phyloP scores from a whole-genome alignment of 139 green algal species.

The Tetratostichococcus sp. region DNA sequence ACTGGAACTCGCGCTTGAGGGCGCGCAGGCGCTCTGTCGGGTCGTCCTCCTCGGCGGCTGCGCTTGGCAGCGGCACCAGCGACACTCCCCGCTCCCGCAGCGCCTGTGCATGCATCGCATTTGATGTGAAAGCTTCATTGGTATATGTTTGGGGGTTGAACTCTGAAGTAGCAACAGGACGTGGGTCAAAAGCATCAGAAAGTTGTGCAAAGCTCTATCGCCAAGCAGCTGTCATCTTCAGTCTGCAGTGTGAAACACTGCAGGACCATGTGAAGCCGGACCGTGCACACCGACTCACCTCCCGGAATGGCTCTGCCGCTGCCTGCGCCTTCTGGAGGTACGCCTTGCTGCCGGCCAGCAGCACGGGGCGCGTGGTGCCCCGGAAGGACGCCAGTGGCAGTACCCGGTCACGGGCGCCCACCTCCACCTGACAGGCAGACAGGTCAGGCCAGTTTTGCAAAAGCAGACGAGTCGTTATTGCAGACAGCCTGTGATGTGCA shows the following conservation, averaged over 20 bases:
- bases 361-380: slow-evolving; percentile 66
- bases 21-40: slow-evolving; percentile 46
- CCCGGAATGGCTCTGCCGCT: slow-evolving; percentile 40
- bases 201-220: too few species aligned
- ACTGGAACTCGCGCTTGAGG: slow-evolving; percentile 61
- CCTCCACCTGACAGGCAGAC: slow-evolving; percentile 41
- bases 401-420: slow-evolving; percentile 37
- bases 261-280: too few species aligned
- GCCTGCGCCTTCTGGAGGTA: slow-evolving; percentile 54
- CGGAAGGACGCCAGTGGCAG: slow-evolving; percentile 76
- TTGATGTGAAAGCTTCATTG: too few species aligned
- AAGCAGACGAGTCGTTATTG: too few species aligned
- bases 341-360: slow-evolving; percentile 62
- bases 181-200: too few species aligned
- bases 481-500: too few species aligned
- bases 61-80: slow-evolving; percentile 30
- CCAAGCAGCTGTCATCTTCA: too few species aligned
- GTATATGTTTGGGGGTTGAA: too few species aligned
- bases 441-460: not conserved
- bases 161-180: too few species aligned
- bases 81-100: slow-evolving; percentile 74
- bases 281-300: too few species aligned
- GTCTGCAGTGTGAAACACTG: too few species aligned
- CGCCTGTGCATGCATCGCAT: not conserved
- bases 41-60: slow-evolving; percentile 37